These are phyloP conservation scores for Salix caprea DNA, from an alignment of 345 rosid genomes.

Conservation along the genomic window DNA sequence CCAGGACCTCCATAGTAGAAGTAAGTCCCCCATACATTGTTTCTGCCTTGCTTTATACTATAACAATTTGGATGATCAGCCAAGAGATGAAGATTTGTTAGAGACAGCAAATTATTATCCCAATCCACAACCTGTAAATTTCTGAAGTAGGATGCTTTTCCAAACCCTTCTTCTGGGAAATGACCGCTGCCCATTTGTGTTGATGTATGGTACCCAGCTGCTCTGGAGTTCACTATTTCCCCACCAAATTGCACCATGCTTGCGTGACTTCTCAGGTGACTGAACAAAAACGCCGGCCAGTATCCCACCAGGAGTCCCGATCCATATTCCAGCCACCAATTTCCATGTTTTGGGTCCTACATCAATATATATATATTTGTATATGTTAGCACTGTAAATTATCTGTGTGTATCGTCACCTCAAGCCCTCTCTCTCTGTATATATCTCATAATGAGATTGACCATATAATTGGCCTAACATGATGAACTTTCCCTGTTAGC, in stretches of 20 bases:
- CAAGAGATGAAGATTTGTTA: slow-evolving; percentile 24
- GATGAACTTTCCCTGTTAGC: neutral
- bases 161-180: slow-evolving; percentile 32
- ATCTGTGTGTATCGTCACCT: neutral
- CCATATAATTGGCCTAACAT: slow-evolving; percentile 1
- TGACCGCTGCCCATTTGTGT: slow-evolving; percentile 37
- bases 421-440: neutral
- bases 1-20: slow-evolving; percentile 38
- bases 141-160: slow-evolving; percentile 31
- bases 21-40: slow-evolving; percentile 30
- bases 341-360: slow-evolving; percentile 37
- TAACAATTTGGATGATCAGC: slow-evolving; percentile 35
- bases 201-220: slow-evolving; percentile 26
- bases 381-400: slow-evolving; percentile 3
- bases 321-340: slow-evolving; percentile 35
- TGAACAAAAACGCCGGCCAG: slow-evolving; percentile 31
- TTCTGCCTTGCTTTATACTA: slow-evolving; percentile 24
- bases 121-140: slow-evolving; percentile 32
- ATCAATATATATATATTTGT: neutral
- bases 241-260: slow-evolving; percentile 37
- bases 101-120: slow-evolving; percentile 30
- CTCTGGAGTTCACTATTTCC: slow-evolving; percentile 28
- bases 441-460: neutral
- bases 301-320: slow-evolving; percentile 33
- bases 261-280: slow-evolving; percentile 30